Percentiles rank a stretch among this genome's conserved stretches.
Evolutionary conservation across 1,284 basidiomycete genomes (phyloP).

Genomic region (Moesziomyces antarcticus): DNA sequence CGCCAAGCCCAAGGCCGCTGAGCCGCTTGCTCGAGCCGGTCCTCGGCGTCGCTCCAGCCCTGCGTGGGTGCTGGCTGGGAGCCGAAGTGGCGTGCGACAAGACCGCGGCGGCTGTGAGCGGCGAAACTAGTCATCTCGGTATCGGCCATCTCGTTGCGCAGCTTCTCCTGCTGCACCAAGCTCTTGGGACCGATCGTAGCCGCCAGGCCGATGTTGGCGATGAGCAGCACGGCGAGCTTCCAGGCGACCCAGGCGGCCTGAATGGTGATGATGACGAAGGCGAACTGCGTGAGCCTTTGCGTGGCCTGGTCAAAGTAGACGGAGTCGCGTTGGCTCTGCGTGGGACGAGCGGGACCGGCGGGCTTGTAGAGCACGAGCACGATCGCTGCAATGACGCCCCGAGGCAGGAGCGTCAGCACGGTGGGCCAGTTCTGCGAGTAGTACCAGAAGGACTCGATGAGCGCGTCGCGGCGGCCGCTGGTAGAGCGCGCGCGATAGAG

Average conservation of each 20-base stretch:
- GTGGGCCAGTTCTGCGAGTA: slow-evolving; percentile 59
- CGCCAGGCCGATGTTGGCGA: slow-evolving; percentile 24
- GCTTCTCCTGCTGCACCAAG: slow-evolving; percentile 26
- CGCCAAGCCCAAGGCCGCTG: slow-evolving; percentile 39
- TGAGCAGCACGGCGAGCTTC: slow-evolving; percentile 35
- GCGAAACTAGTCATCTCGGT: slow-evolving; percentile 14
- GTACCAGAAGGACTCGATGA: slow-evolving; percentile 53
- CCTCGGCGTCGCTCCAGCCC: slow-evolving; percentile 8
- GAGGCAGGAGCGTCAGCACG: slow-evolving; percentile 46
- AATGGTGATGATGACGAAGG: slow-evolving; percentile 44
- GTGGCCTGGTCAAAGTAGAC: slow-evolving; percentile 33
- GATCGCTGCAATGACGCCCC: slow-evolving; percentile 43
- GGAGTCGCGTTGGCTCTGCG: slow-evolving; percentile 20
- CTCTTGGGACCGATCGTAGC: slow-evolving; percentile 22
- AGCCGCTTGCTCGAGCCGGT: slow-evolving; percentile 15
- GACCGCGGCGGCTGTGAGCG: slow-evolving; percentile 12
- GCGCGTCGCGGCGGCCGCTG: slow-evolving; percentile 24
- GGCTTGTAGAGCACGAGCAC: slow-evolving; percentile 43
- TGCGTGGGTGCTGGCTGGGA: not conserved
- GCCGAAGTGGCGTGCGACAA: slow-evolving; percentile 1
- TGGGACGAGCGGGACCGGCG: slow-evolving; percentile 11
- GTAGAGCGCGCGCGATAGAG: slow-evolving; percentile 41
- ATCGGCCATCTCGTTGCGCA: slow-evolving; percentile 10
- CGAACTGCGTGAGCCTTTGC: slow-evolving; percentile 29
- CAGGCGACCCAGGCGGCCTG: slow-evolving; percentile 51